Conservation (phyloP, 2,329 filamentous ascomycete genomes). For the Monosporascus sp. region DNA sequence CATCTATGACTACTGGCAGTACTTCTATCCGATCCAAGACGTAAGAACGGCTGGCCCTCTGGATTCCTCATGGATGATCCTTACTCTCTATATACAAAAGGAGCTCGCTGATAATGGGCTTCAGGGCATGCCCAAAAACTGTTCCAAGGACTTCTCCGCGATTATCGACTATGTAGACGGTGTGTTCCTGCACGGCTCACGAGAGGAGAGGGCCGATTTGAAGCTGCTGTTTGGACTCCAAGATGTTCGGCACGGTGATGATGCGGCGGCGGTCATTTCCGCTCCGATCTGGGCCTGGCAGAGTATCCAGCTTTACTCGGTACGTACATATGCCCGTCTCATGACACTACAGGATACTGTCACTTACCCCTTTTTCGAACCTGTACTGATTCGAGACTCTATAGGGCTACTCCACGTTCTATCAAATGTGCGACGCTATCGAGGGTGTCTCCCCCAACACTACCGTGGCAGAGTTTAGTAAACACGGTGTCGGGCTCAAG, state of each 20-base stretch:
- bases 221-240: conserved; percentile 49
- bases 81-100: too few relatives aligned
- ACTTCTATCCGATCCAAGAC: conserved; percentile 52
- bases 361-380: neutral
- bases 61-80: neutral
- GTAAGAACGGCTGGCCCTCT: neutral
- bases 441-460: conserved; percentile 28
- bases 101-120: too few relatives aligned
- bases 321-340: neutral
- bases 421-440: conserved; percentile 29
- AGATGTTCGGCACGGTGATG: conserved; percentile 44
- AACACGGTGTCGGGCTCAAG: conserved; percentile 47
- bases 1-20: conserved; percentile 54
- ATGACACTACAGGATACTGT: neutral
- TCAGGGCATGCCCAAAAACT: conserved; percentile 52
- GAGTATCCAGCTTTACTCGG: conserved; percentile 25
- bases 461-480: conserved; percentile 16
- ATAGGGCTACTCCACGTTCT: conserved; percentile 28
- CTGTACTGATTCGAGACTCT: neutral
- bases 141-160: conserved; percentile 45
- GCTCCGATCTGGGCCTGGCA: conserved; percentile 30
- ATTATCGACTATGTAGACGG: conserved; percentile 53
- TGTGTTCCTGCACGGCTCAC: conserved; percentile 37
- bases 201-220: conserved; percentile 36
- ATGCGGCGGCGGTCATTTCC: conserved; percentile 39